Base-by-base conservation (phyloP, 1,284 basidiomycete genomes). In the Cryptococcus jaspeensis region DNA sequence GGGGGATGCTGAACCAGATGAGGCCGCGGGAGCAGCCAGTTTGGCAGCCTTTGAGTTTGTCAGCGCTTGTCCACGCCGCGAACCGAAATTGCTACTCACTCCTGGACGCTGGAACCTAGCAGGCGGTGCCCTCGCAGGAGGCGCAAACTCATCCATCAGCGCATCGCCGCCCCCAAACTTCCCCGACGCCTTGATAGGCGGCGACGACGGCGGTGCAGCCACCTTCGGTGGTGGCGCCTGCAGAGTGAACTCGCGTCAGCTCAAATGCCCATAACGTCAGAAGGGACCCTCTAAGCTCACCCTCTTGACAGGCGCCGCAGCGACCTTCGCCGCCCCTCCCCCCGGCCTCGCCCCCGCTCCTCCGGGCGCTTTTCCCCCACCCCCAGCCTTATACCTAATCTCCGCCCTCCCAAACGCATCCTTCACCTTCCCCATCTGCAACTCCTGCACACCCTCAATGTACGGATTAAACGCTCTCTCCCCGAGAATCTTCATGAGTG, bases 401-500 rank as follows among this genome's bases (percentile, higher is more conserved):
- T 86, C 86, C 2, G 91, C 92, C 64, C 88, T 90, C 63, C 89
- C 92, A 66, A 85, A 92, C 9, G 90, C 90, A 70, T 98, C 96
- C 77, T 90, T 94, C 55, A 99, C 90, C 77, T 99, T 99, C 5
- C 81, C 83, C 78, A 93, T 95, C 63, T 94, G 84, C 39, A 97
- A 82, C 67, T 98, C 94, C 36, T 92, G 87, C 52, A 99, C 81
- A 25, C 83, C 81, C 61, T 98, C 95, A 80, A 98, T 84, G 37
- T 90, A 82, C 0, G 90, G 89, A 72, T 89, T 92, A 61, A 99
- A 84, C 12, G 90, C 87, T 28, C 96, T 82, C 75, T 99, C 95
- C 23, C 96, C 96, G 13, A 99, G 85, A 82, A 99, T 93, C 81
- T 92, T 97, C 90, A 96, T 95, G 64, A 99, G 79, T 0, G 87